These are phyloP conservation scores for Ustilago trichophora DNA, from an alignment of 1,284 basidiomycete genomes.

Conservation along the genomic window DNA sequence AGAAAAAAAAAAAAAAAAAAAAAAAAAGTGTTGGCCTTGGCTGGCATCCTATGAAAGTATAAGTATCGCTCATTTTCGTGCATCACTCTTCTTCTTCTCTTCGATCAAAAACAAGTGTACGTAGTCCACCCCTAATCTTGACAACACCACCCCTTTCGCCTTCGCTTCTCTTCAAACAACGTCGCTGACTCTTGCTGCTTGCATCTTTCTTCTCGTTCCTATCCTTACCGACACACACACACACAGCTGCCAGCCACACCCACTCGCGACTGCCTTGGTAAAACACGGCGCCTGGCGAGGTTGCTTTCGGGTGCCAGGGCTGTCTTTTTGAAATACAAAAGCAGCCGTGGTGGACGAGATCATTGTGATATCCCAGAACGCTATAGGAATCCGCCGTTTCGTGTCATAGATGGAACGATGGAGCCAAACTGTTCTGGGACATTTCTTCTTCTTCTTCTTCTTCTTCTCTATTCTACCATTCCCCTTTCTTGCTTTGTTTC, in stretches of 20 bases:
- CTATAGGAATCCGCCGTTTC: constrained; percentile 50
- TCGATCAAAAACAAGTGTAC: constrained; percentile 64
- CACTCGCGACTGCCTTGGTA: constrained; percentile 49
- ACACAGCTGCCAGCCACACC: constrained; percentile 60
- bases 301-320: constrained; percentile 50
- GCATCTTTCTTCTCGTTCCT: neutral
- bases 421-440: constrained; percentile 55
- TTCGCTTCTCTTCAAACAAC: no score
- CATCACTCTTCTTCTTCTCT: constrained; percentile 13
- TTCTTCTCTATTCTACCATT: neutral
- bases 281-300: constrained; percentile 40
- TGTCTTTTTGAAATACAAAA: constrained; percentile 1
- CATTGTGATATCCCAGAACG: constrained; percentile 51
- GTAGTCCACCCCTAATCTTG: constrained; percentile 22
- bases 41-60: no score
- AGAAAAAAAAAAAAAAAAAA: no score
- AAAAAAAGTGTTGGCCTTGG: no score
- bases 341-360: constrained; percentile 53
- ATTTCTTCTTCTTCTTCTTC: constrained; percentile 15
- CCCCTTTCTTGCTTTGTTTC: neutral
- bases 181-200: no score
- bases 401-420: constrained; percentile 30
- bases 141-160: no score
- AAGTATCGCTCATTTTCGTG: constrained; percentile 4
- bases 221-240: no score